These are phyloP conservation scores for Rhodotorula sp. DNA, from an alignment of 1,284 basidiomycete genomes.

Conservation along the genomic window DNA sequence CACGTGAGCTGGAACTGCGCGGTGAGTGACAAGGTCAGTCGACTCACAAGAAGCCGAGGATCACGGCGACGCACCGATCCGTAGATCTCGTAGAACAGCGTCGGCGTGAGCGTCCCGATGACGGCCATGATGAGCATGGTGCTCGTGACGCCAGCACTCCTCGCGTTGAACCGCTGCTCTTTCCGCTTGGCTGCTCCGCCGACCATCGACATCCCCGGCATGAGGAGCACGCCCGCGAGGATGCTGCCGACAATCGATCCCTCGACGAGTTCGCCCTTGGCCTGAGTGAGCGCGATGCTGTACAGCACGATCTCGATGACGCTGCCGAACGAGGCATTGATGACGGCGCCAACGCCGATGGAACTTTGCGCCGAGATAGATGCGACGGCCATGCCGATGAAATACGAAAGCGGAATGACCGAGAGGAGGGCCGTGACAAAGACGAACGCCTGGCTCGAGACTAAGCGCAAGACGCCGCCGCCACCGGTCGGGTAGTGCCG, in stretches of 20 bases:
- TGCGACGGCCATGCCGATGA: slow-evolving; percentile 86
- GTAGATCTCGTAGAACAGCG: slow-evolving; percentile 97
- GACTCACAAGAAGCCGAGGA: too few species aligned
- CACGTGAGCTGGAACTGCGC: slow-evolving; percentile 87
- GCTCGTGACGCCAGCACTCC: slow-evolving; percentile 95
- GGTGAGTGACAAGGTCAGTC: slow-evolving; percentile 11
- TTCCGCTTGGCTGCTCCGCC: slow-evolving; percentile 88
- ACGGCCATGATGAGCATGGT: slow-evolving; percentile 99
- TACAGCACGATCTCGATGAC: slow-evolving; percentile 98
- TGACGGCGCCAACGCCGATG: slow-evolving; percentile 99
- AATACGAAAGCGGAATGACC: slow-evolving; percentile 96
- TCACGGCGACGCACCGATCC: slow-evolving; percentile 74
- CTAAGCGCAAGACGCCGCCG: slow-evolving; percentile 63
- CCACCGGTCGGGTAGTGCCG: slow-evolving; percentile 54
- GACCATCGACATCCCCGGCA: slow-evolving; percentile 97
- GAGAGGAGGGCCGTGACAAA: slow-evolving; percentile 83
- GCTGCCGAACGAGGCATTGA: slow-evolving; percentile 98
- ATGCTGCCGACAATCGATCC: slow-evolving; percentile 93
- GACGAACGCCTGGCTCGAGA: slow-evolving; percentile 75
- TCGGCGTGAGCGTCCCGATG: slow-evolving; percentile 92
- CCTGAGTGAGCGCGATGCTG: slow-evolving; percentile 77
- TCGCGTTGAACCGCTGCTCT: slow-evolving; percentile 97
- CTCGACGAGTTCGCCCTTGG: slow-evolving; percentile 91
- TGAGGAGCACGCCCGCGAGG: slow-evolving; percentile 89
- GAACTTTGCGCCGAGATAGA: slow-evolving; percentile 96